Percentiles rank a stretch among this genome's conserved stretches.
These are phyloP conservation scores for Monilinia fructigena DNA, from an alignment of 2,329 filamentous ascomycete genomes.

Conservation along the genomic window DNA sequence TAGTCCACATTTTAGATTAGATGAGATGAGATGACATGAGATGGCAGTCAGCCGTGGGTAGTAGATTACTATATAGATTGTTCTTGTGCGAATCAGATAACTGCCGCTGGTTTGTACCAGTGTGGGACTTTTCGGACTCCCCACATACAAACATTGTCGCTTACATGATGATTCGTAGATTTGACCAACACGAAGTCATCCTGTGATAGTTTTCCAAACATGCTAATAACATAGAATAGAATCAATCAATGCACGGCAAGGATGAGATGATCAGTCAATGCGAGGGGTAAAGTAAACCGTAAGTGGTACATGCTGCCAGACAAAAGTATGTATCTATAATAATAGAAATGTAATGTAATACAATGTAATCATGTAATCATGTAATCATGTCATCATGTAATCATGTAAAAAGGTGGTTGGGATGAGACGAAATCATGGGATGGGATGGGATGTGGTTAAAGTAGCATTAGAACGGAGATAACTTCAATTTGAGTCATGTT, in stretches of 20 bases:
- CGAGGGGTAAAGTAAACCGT: not conserved
- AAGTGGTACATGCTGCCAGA: not conserved
- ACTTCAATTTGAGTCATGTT: not conserved
- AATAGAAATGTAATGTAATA: slow-evolving; percentile 1
- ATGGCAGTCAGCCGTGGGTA: slow-evolving; percentile 7
- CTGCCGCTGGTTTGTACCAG: slow-evolving; percentile 1
- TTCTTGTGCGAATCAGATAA: slow-evolving; percentile 14
- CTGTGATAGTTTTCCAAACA: not conserved
- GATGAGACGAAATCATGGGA: not conserved
- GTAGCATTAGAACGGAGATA: slow-evolving; percentile 5
- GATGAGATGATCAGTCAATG: not conserved
- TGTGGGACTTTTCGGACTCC: not conserved
- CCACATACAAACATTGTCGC: not conserved
- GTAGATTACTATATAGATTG: not conserved
- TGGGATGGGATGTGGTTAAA: not conserved
- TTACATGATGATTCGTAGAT: slow-evolving; percentile 1
- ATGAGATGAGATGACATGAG: slow-evolving; percentile 20
- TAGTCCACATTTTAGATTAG: not conserved
- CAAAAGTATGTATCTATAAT: no score
- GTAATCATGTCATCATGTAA: no score
- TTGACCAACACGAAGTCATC: not conserved
- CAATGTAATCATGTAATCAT: not conserved
- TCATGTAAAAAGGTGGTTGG: not conserved
- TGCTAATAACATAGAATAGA: not conserved
- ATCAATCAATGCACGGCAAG: not conserved